Conservation (phyloP, 2,329 filamentous ascomycete species). For the Ambrosiella xylebori region DNA sequence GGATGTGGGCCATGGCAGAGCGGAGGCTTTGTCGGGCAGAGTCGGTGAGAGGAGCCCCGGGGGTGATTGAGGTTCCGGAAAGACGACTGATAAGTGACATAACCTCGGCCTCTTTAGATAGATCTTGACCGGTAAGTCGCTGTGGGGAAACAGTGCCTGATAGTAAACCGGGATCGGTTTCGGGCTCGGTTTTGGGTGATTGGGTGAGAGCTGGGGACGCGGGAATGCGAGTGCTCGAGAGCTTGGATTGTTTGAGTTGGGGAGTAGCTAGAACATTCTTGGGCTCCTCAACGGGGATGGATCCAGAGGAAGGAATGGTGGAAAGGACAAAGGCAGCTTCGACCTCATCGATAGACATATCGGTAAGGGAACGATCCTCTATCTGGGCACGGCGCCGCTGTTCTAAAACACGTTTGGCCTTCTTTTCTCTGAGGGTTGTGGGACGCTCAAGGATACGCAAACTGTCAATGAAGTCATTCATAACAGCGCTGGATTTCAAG, state of each 20-base stretch:
- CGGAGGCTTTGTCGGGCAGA: slow-evolving; percentile 29
- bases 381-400: not conserved
- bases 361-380: not conserved
- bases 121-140: not conserved
- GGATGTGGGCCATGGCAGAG: slow-evolving; percentile 16
- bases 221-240: not conserved
- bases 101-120: slow-evolving; percentile 17
- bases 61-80: slow-evolving; percentile 26
- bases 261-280: not conserved
- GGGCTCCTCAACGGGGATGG: not conserved
- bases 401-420: not conserved
- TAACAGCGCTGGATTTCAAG: slow-evolving; percentile 45
- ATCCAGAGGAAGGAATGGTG: not conserved
- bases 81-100: slow-evolving; percentile 32
- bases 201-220: slow-evolving; percentile 10
- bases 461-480: slow-evolving; percentile 51
- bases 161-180: not conserved
- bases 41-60: slow-evolving; percentile 22
- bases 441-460: slow-evolving; percentile 1
- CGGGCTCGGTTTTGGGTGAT: slow-evolving; percentile 9
- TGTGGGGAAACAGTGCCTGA: not conserved
- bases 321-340: slow-evolving; percentile 8
- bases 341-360: not conserved
- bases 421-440: slow-evolving; percentile 3
- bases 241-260: not conserved